Evolutionary conservation across 108 stramenopile species (phyloP), one percentile per base, ranked within the genome.

Genomic region (Ochromonas danica): DNA sequence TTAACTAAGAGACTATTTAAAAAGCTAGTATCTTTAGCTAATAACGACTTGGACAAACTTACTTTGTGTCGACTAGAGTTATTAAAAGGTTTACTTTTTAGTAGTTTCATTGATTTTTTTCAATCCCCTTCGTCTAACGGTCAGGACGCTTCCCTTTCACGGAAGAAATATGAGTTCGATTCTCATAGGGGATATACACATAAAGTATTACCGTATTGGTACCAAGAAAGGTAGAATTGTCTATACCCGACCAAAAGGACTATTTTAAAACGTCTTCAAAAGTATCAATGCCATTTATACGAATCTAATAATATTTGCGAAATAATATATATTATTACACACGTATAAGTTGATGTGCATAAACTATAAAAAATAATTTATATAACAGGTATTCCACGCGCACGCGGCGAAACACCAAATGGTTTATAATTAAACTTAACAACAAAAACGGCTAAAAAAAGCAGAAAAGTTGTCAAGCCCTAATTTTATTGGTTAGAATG

Each of bases 91-190:
- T 57, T 57, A 57, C 51, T 57, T 57, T 57, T 57, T 57, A 57
- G 51, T 57, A 57, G 51, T 57, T 57, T 57, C 51, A 57, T 57
- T 57, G 51, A 57, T 57, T 57, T 57, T 57, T 57, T 57, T 57
- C 51, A 57, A 57, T 57, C 51, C 51, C 51, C 51, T 57, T 57
- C 51, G 51, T 57, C 51, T 57, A 57, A 57, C 51, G 51, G 51
- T 57, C 51, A 67, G 63, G 63, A 67, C 63, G 63, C 31, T 67
- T 67, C 63, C 63, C 31, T 67, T 67, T 67, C 63, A 67, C 63
- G 63, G 63, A 67, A 67, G 31, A 33, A 67, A 67, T 67, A 67
- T 33, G 63, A 67, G 63, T 67, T 67, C 63, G 31, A 67, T 67
- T 67, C 63, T 67, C 63, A 33, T 67, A 67, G 63, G 31, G 63